Conservation (phyloP, 2,329 filamentous ascomycete genomes). For the Ceratocystis eucalypticola region DNA sequence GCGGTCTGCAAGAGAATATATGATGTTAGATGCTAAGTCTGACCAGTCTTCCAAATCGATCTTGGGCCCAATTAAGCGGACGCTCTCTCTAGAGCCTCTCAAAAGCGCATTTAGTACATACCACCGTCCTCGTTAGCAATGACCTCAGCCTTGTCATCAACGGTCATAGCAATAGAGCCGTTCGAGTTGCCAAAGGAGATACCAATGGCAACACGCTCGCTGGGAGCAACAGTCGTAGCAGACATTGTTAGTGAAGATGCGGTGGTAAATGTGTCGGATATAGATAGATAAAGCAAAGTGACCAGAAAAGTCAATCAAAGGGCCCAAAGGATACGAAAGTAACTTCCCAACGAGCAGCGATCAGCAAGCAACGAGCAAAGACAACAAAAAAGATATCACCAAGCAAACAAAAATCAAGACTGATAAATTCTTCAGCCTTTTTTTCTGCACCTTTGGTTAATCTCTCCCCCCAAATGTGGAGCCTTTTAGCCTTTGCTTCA, state of each 20-base stretch:
- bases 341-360: neutral
- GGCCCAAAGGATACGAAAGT: neutral
- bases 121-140: constrained; percentile 98
- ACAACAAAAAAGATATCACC: constrained; percentile 6
- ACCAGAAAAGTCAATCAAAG: constrained; percentile 12
- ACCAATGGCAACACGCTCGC: constrained; percentile 64
- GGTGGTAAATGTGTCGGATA: neutral
- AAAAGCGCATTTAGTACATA: constrained; percentile 31
- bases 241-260: constrained; percentile 17
- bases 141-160: constrained; percentile 89
- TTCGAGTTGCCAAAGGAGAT: constrained; percentile 97
- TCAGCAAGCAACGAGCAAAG: neutral
- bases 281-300: constrained; percentile 7
- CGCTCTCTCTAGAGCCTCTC: neutral
- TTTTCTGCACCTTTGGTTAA: constrained; percentile 1
- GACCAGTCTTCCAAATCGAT: neutral
- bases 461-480: constrained; percentile 19
- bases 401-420: neutral
- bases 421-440: constrained; percentile 8
- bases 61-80: neutral
- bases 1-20: constrained; percentile 48
- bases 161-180: constrained; percentile 88
- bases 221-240: constrained; percentile 35
- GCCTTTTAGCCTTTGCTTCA: neutral
- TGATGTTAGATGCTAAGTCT: no score